Base-by-base conservation (phyloP, 306 rosid genomes). In the Trifolium repens region DNA sequence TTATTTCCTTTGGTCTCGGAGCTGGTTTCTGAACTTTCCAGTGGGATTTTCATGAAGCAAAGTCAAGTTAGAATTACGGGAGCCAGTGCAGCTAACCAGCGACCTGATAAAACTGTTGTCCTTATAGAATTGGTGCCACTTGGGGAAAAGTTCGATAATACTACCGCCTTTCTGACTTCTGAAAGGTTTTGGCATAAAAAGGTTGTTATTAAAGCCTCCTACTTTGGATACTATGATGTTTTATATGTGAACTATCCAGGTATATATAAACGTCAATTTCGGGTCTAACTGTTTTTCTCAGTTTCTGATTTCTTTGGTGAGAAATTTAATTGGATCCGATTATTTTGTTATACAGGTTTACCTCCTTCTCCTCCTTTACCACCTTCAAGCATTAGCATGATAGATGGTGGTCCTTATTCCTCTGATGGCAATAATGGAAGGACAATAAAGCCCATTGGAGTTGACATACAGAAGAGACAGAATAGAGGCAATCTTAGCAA, bases 1-100 rank as follows among this genome's bases (percentile, higher is more conserved):
- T 93, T 93, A 85, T 93, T 93, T 79, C 98, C 98, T 27, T 75
- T 93, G 77, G 98, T 91, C 67, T 60, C 96, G 32, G 96, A 88
- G 86, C 86, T 93, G 30, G 96, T 96, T 49, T 72, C 82, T 69
- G 98, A 93, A 85, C 80, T 87, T 75, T 78, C 93, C 47, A 52
- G 78, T 1, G 90, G 89, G 46, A 87, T 88, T 84, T 88, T 86
- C 70, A 80, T 93, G 89, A 85, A 88, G 70, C 91, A 85, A 88
- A 88, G 93, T 72, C 98, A 93, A 87, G 90, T 93, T 64, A 91
- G 91, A 59, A 85, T 93, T 64, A 88, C 88, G 71, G 98, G 96
- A 79, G 98, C 98, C 72, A 93, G 87, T 81, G 90, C 89, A 50
- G 96, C 93, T 77, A 75, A 63, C 83, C 87, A 89, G 81, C 85